Evolutionary conservation across 345 rosid genomes (phyloP), one percentile per base, ranked within the genome.

Genomic region (Gossypium australe): DNA sequence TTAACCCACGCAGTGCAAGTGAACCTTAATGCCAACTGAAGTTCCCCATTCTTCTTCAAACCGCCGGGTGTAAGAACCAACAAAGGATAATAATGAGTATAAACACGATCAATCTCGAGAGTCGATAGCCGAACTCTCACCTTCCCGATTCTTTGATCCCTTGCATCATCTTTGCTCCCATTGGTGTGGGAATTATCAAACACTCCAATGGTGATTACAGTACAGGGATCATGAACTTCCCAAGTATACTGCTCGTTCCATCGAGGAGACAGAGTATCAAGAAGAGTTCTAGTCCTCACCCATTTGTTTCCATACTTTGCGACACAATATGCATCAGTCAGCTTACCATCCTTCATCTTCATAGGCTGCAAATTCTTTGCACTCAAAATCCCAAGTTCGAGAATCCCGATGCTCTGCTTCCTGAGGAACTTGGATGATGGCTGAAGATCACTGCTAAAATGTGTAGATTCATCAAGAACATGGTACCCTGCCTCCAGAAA

Each of bases 181-280:
- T 93, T 89, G 76, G 82, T 70, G 70, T 96, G 99, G 61, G 80
- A 77, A 76, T 88, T 93, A 71, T 96, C 99, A 68, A 90, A 96
- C 7, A 96, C 97, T 41, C 92, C 97, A 56, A 96, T 78, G n/a
- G 98, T 92, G 77, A 96, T 84, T 24, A 93, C 97, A 0, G 99
- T 96, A 74, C 98, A 93, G 1, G 98, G 94, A 82, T 96, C 99
- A 65, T 78, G 84, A 44, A 93, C 98, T 71, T 96, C 99, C 98
- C 99, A 96, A 11, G 97, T 96, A 71, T 93, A 96, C 69, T 88
- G 97, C 88, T 93, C 99, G 45, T 96, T 89, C 99, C 99, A 96
- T 77, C 82, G 80, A 29, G 99, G 98, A 6, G 75, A 69, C 80
- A 92, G 81, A 2, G 92, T 90, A 72, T 93, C 92, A 2, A 96